Base-by-base conservation (phyloP, 192 early-diverging fungal species). In the Bifiguratus adelaidae region DNA sequence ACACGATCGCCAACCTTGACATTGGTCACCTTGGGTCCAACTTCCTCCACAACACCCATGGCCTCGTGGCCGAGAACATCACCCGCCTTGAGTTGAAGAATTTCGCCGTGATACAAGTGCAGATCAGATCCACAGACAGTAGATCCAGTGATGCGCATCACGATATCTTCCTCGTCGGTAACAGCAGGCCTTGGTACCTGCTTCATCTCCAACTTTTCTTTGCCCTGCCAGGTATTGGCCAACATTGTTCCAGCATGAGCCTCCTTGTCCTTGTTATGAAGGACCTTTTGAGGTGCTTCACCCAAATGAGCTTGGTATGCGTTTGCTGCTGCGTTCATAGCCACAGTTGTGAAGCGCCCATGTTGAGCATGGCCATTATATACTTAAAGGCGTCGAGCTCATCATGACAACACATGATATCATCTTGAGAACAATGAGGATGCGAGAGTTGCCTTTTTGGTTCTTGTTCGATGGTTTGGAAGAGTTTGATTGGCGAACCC, bases 11-110 rank as follows among this genome's bases (percentile, higher is more conserved):
- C 75, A 3, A 44, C 36, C 20, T 75, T 63, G 42, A 63, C 41
- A 2, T 60, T 56, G 0, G 45, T 74, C 7, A 78, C 65, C 5
- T 21, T 33, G 7, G 28, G 24, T 23, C 76, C 75, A 35, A 70
- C 60, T 4, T 16, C 22, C 41, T 72, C 65, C 25, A 78, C 60
- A 15, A 71, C 45, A 9, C 71, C 75, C 33, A 70, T 44, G 19
- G 55, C 44, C 36, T 78, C 76, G 26, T 78, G 76, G 41, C 75
- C 76, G 11, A 78, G 27, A 9, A 72, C 53, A 30, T 74, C 67
- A 22, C 60, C 75, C 41, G 42, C 24, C 51, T 51, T 56, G 11
- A 69, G 54, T 47, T 51, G 54, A 41, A 55, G 38, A 35, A 63
- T 78, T 45, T 53, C 76, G 21, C 56, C 63, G 52, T 71, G 55